Base-by-base conservation (phyloP, 192 early-diverging fungal genomes). In the Gryganskiella cystojenkinii region DNA sequence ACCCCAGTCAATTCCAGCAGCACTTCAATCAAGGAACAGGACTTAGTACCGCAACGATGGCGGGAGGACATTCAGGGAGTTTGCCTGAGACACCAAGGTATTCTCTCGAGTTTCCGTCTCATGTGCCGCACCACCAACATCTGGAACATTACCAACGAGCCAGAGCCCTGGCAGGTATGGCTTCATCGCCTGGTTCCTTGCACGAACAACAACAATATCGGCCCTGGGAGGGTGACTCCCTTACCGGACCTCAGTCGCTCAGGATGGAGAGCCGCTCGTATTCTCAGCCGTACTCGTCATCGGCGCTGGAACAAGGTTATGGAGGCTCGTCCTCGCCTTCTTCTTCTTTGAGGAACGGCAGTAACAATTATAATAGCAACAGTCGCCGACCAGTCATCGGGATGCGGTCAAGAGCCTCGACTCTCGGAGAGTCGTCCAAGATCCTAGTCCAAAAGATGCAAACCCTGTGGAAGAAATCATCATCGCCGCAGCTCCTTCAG, bases 41-140 rank as follows among this genome's bases (percentile, higher is more conserved):
- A n/a, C n/a, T n/a, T n/a, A n/a, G n/a, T n/a, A n/a, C n/a, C n/a
- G n/a, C n/a, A n/a, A n/a, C 27, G 9, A 2, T 5, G n/a, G 24
- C 13, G 22, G 28, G 14, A 50, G 11, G 14, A 3, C 20, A 25
- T 3, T 24, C 55, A 1, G 40, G 20, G 10, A 24, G 37, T 0
- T 14, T 57, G 5, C 72, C 72, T 40, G 15, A 1, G 24, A 78
- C 74, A 2, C 74, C 74, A 8, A 65, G 74, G 15, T 78, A 78
- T 47, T 78, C 74, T n/a, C 61, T 69, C 28, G 74, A 78, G 50
- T 78, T 78, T 42, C 61, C 74, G 0, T 69, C 74, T 4, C 43
- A 68, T 63, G 58, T 78, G 17, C 74, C 74, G 19, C 74, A 78
- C 33, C 34, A 78, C 17, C 46, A 13, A 2, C 61, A 69, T 35